Base-by-base conservation (phyloP, 31 red algal species). In the Asparagopsis taxiformis region DNA sequence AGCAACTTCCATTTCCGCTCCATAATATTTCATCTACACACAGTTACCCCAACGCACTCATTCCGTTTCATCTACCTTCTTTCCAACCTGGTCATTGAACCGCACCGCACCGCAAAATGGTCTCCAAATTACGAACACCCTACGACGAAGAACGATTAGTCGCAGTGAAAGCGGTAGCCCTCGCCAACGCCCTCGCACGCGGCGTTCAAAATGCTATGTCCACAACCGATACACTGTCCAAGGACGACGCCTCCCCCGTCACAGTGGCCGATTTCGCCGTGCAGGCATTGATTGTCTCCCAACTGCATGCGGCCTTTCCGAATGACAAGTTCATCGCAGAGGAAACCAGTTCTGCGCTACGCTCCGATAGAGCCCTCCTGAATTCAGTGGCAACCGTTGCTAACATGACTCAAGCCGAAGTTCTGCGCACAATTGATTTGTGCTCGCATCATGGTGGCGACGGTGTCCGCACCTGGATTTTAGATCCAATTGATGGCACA, bases 401-500 rank as follows among this genome's bases (percentile, higher is more conserved):
- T 3, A 51, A 48, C 5, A 71, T 89, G 46, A 29, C 54, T 25
- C 70, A 71, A 28, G 48, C 53, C 20, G 74, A 72, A 13, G 67
- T 97, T 22, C 70, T 83, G 22, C 34, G 52, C 30, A 52, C 81
- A 3, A 89, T 97, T 33, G 87, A 77, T 20, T 46, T 77, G 16
- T 89, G 91, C 31, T 66, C 53, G 13, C 60, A 80, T 8, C 26
- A 1, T 1, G 88, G 80, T 25, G 80, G 72, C 23, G 74, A 80
- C 48, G 84, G 74, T 23, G 62, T 41, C 7, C 51, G 83, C 9
- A 91, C 85, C 31, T 99, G 96, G 96, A 84, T 99, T 26, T 62
- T 94, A 20, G 96, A 99, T 59, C 96, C 96, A 19, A 94, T 99
- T 49, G 96, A 99, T 56, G 96, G 96, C 34, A 98, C 90, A 1